phyloP scores from a whole-genome alignment of 176 grass and related monocot genomes.

The Lolium rigidum region DNA sequence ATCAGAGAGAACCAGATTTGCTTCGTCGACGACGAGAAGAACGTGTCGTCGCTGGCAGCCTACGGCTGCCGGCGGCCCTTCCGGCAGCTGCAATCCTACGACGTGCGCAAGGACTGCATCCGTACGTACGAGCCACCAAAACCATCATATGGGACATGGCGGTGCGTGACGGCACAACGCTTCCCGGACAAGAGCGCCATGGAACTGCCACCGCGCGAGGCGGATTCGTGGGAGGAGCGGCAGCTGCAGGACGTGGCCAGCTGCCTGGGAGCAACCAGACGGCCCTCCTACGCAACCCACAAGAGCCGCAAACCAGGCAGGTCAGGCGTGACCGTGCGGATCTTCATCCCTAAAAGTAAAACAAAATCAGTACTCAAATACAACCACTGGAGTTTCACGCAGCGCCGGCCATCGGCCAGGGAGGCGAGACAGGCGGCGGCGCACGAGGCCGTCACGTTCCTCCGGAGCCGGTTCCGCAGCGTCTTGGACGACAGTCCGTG shows the following conservation, averaged over 20 bases:
- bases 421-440: background rate
- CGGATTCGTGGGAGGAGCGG: background rate
- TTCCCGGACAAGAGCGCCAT: background rate
- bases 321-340: background rate
- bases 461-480: background rate
- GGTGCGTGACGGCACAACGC: background rate
- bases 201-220: background rate
- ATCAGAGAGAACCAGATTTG: conserved; percentile 2
- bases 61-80: background rate
- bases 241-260: background rate
- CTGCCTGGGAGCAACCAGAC: background rate
- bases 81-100: background rate
- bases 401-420: background rate
- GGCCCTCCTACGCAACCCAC: background rate
- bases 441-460: background rate
- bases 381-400: background rate
- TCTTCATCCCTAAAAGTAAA: background rate
- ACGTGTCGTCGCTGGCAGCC: background rate
- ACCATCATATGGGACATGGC: background rate
- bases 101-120: background rate
- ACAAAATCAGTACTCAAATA: background rate
- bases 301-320: background rate
- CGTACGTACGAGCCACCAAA: background rate
- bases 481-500: background rate
- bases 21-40: background rate